Evolutionary conservation across 108 stramenopile genomes (phyloP), one percentile per base, ranked within the genome.

Genomic region (Nitzschia sp.): DNA sequence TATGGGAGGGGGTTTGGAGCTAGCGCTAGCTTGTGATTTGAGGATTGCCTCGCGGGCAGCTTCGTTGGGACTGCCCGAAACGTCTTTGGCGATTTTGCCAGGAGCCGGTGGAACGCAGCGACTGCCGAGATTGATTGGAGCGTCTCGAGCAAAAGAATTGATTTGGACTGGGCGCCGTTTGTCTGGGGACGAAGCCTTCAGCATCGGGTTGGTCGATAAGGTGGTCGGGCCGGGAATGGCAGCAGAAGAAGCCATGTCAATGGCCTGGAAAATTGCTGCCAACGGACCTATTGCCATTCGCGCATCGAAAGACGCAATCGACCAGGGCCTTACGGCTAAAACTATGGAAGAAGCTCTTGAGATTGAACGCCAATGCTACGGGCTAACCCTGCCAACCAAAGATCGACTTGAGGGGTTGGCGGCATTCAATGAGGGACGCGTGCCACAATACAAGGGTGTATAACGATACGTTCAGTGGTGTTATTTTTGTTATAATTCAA

Each of bases 91-190:
- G 19, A 93, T 95, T 71, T 83, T 95, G 27, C 94, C 94, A 1
- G 91, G 91, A 25, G 91, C 91, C 13, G 91, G 91, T 18, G 91
- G 91, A 13, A 92, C 88, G 2, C 91, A 92, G 70, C 74, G 91
- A 35, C 65, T 92, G 13, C 86, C 91, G 11, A 70, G 91, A 23
- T 48, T 92, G 42, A 75, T 92, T 30, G 89, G 89, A 35, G 76
- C 54, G 33, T 77, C 85, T 2, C 64, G 73, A 32, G 87, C 87
- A 6, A 92, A 87, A 60, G 85, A 92, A 72, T 70, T 92, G n/a
- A 86, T 92, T 6, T 87, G 85, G 75, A 85, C 85, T 4, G 88
- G 73, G 17, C 34, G 66, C 9, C 71, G 74, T 27, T 46, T 92
- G 6, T 54, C 64, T 60, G 86, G 77, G 2, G 26, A 58, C 5